Conservation (phyloP, 1,139 yeast species). For the Scheffersomyces insectosa region DNA sequence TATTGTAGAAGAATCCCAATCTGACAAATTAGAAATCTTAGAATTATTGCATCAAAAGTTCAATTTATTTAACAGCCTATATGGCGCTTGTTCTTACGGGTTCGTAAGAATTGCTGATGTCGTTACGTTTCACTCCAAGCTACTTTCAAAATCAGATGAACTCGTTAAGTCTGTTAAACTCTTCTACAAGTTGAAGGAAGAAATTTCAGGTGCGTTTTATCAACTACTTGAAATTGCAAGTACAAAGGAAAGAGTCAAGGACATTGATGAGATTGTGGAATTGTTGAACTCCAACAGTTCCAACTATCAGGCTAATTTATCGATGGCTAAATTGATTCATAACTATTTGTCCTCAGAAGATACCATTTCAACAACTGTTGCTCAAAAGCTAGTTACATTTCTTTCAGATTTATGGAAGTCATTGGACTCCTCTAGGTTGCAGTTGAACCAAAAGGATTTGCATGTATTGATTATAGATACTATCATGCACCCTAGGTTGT, state of each 20-base stretch:
- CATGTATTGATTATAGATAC: conserved; percentile 58
- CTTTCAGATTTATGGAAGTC: conserved; percentile 56
- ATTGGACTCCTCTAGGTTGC: conserved; percentile 60
- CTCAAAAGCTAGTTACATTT: conserved; percentile 26
- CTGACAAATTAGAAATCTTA: conserved; percentile 28
- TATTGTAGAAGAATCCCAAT: conserved; percentile 24
- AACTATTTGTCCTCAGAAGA: conserved; percentile 12
- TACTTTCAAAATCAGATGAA: conserved; percentile 25
- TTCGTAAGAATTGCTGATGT: conserved; percentile 6
- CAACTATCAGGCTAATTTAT: conserved; percentile 24
- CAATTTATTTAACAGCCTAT: conserved; percentile 31
- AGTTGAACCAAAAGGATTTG: conserved; percentile 62
- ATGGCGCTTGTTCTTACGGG: conserved; percentile 2
- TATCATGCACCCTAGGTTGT: conserved; percentile 28
- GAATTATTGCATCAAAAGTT: conserved; percentile 30
- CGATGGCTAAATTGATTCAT: conserved; percentile 20
- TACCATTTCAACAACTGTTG: conserved; percentile 8
- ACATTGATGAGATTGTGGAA: conserved; percentile 8
- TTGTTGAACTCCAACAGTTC: conserved; percentile 24
- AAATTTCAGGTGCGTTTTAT: conserved; percentile 36
- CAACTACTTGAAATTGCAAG: conserved; percentile 11
- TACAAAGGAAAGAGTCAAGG: not conserved
- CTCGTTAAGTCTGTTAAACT: conserved; percentile 25
- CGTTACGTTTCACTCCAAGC: conserved; percentile 16
- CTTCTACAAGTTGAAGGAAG: conserved; percentile 48